Conservation (phyloP, 192 early-diverging fungal genomes). For the Mortierella claussenii region DNA sequence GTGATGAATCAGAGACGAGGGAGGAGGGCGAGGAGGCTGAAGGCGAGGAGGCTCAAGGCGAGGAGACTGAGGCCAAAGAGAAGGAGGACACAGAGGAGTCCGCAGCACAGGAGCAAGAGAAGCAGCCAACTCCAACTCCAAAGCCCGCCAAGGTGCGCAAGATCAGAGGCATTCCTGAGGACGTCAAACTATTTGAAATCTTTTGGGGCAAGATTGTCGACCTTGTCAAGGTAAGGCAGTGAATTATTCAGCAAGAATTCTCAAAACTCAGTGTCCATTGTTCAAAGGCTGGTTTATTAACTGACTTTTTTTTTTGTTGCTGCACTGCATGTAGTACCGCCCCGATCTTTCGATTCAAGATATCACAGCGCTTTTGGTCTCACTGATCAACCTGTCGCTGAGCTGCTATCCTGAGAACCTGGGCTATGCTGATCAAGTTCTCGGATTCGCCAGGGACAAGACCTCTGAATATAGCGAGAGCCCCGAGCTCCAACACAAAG, state of each 20-base stretch:
- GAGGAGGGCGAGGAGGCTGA: slow-evolving; percentile 11
- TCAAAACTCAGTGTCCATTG: not conserved
- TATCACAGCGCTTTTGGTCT: slow-evolving; percentile 88
- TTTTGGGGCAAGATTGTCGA: slow-evolving; percentile 97
- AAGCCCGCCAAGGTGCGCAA: slow-evolving; percentile 57
- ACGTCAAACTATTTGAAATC: slow-evolving; percentile 92
- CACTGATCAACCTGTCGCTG: slow-evolving; percentile 89
- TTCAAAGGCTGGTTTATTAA: no score
- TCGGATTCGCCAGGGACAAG: slow-evolving; percentile 89
- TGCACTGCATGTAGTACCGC: slow-evolving; percentile 64
- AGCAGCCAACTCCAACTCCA: slow-evolving; percentile 36
- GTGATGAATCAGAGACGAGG: slow-evolving; percentile 7
- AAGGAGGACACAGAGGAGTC: slow-evolving; percentile 25
- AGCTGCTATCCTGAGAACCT: slow-evolving; percentile 92
- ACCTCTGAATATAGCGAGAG: slow-evolving; percentile 68
- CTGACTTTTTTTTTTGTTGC: not conserved
- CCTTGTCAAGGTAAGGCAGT: slow-evolving; percentile 76
- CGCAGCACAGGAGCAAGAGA: slow-evolving; percentile 32
- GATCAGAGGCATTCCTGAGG: slow-evolving; percentile 83
- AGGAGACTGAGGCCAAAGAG: slow-evolving; percentile 12
- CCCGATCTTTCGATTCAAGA: slow-evolving; percentile 94
- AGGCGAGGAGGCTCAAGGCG: not conserved
- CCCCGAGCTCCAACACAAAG: slow-evolving; percentile 75
- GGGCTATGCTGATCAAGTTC: slow-evolving; percentile 90
- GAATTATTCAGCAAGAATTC: not conserved